Base-by-base conservation (phyloP, 352 stramenopile genomes). In the Globisporangium camurandrum region DNA sequence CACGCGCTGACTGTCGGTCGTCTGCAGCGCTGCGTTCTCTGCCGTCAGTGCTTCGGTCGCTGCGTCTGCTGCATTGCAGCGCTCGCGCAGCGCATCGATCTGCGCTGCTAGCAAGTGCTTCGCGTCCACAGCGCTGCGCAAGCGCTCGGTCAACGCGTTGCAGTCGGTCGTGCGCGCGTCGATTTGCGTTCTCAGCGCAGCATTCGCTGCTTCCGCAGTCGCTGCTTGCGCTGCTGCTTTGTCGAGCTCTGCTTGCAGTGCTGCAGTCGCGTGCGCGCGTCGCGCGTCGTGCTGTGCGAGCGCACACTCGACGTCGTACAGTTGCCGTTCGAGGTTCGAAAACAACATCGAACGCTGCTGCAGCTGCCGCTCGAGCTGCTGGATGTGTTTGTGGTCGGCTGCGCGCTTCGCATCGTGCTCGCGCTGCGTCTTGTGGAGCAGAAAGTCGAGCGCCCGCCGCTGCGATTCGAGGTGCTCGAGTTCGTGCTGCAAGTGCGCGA, bases 311-410 rank as follows among this genome's bases (percentile, higher is more conserved):
- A 88, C 67, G 49, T 91, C 75, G 42, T 88, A 88, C 14, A 88
- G 24, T 49, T 88, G 88, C 11, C 75, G 67, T 42, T 91, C 76
- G 20, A 86, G 36, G 49, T 56, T 81, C 2, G 75, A 83, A 23
- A 77, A 53, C 8, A 91, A 61, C 45, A 82, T 75, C 3, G 76
- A 63, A 1, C 80, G 62, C 53, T 91, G 76, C 27, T 77, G n/a
- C 38, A 91, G 62, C 50, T 91, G 80, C 26, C 82, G 87, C 36
- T 91, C 75, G 2, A 91, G 54, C 28, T 88, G 74, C 37, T 86
- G 64, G 27, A 84, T 83, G 38, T 83, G 68, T 46, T 86, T 86
- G 9, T 65, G 58, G 40, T 88, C 71, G 0, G 76, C 73, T 1
- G 56, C 56, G 17, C 66, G 44, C 55, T 83, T 86, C 46, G 72